Base-by-base conservation (phyloP, 805 yeast genomes). In the Nakazawaea holstii region DNA sequence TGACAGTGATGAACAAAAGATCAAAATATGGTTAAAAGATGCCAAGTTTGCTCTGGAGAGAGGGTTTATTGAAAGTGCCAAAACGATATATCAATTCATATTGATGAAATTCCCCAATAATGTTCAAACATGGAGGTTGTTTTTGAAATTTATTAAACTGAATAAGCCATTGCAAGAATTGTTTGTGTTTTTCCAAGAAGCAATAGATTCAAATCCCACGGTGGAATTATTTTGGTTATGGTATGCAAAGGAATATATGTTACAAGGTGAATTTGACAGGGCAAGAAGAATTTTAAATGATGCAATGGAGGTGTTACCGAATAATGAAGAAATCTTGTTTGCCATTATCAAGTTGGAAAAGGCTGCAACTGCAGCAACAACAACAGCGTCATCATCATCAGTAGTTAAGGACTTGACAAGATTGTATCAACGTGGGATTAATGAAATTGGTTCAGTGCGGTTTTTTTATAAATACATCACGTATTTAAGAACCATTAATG, bases 191-290 rank as follows among this genome's bases (percentile, higher is more conserved):
- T 82, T 83, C 58, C 80, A 80, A 39, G 62, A 66, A 50, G 80
- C 91, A 0, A 69, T 83, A 0, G 54, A 58, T 1, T 57, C 69
- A 0, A 71, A 82, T 43, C 84, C 86, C 0, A 55, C 66, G 4
- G 59, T 66, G 29, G 79, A 77, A 35, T 57, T 74, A 10, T 70
- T 88, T 38, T 74, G 79, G 64, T 62, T 88, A 44, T 77, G 83
- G 80, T 87, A 78, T 57, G 85, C 95, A 0, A 83, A 84, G 53
- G 91, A 85, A 55, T 80, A 89, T 84, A 62, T 66, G 39, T 48
- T 67, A 24, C 72, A 65, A 2, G 58, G 67, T 1, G 79, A 84
- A 53, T 55, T 74, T 1, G 64, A 59, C 1, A 74, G 68, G 3
- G 85, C 96, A 0, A 66, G 82, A 45, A 54, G 58, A 1, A 75